phyloP scores from a whole-genome alignment of 192 early-diverging fungal genomes.

The Borealophlyctis nickersoniae region DNA sequence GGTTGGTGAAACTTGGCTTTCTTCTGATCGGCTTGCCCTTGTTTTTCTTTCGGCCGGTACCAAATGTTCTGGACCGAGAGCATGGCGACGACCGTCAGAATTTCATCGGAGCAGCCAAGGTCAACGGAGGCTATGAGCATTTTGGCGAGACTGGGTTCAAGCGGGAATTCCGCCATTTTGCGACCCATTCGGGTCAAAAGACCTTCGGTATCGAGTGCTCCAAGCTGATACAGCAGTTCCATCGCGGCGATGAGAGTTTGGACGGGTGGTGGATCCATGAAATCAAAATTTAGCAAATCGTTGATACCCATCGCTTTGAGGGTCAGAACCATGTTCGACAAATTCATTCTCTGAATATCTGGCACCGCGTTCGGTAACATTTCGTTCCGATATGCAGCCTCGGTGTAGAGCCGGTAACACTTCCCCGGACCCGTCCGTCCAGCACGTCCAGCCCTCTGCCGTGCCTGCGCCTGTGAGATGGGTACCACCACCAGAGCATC shows the following conservation, averaged over 20 bases:
- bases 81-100: constrained; percentile 71
- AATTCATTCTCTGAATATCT: constrained; percentile 95
- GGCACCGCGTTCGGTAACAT: constrained; percentile 92
- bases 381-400: constrained; percentile 87
- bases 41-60: constrained; percentile 94
- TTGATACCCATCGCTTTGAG: constrained; percentile 97
- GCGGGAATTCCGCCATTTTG: constrained; percentile 97
- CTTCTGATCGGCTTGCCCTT: constrained; percentile 88
- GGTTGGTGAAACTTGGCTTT: constrained; percentile 98
- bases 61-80: constrained; percentile 82
- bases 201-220: constrained; percentile 89
- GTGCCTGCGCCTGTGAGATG: constrained; percentile 89
- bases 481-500: constrained; percentile 95
- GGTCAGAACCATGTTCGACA: constrained; percentile 83
- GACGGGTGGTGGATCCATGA: constrained; percentile 96
- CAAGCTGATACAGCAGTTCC: constrained; percentile 87
- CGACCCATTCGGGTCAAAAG: constrained; percentile 89
- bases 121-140: constrained; percentile 91
- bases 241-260: constrained; percentile 89
- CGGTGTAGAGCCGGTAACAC: constrained; percentile 94
- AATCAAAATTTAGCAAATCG: constrained; percentile 95
- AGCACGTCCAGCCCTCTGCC: constrained; percentile 92
- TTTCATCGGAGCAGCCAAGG: constrained; percentile 89
- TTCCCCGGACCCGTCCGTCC: constrained; percentile 96
- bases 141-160: constrained; percentile 90